Conservation (phyloP, 106 monocot genomes). For the Narthecium ossifragum region DNA sequence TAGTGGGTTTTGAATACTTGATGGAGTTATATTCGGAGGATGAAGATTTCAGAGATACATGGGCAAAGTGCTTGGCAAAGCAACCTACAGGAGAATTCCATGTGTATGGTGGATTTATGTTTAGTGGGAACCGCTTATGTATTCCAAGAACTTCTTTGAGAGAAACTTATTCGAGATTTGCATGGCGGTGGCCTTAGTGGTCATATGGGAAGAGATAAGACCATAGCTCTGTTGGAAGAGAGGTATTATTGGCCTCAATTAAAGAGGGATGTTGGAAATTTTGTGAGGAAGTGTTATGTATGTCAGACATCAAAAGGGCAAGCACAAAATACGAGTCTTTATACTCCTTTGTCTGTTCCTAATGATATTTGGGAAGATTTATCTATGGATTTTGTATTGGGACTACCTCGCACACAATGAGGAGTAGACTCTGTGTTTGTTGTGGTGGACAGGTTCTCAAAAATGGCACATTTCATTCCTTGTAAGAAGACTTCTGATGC, state of each 20-base stretch:
- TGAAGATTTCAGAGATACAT: slow-evolving; percentile 2
- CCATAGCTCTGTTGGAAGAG: not conserved
- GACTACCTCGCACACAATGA: not conserved
- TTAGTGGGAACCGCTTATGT: not conserved
- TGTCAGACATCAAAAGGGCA: not conserved
- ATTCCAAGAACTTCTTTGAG: not conserved
- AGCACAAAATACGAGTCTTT: slow-evolving; percentile 8
- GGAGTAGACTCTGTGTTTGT: not conserved
- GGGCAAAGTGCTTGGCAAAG: not conserved
- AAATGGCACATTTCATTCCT: not conserved
- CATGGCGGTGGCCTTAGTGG: slow-evolving; percentile 3
- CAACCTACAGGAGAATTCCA: not conserved
- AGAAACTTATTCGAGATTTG: not conserved
- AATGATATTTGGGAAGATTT: slow-evolving; percentile 6
- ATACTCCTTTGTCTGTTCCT: not conserved
- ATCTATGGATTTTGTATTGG: slow-evolving; percentile 6
- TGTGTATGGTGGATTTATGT: not conserved
- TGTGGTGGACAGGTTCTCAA: not conserved
- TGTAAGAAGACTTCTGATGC: not conserved
- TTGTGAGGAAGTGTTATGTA: not conserved
- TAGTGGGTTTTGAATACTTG: slow-evolving; percentile 1
- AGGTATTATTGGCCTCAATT: slow-evolving; percentile 2
- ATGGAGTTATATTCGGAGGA: slow-evolving; percentile 12
- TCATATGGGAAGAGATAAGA: slow-evolving; percentile 1
- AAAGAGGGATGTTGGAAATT: not conserved